phyloP scores from a whole-genome alignment of 2,329 filamentous ascomycete species.

The Fusarium sp. region DNA sequence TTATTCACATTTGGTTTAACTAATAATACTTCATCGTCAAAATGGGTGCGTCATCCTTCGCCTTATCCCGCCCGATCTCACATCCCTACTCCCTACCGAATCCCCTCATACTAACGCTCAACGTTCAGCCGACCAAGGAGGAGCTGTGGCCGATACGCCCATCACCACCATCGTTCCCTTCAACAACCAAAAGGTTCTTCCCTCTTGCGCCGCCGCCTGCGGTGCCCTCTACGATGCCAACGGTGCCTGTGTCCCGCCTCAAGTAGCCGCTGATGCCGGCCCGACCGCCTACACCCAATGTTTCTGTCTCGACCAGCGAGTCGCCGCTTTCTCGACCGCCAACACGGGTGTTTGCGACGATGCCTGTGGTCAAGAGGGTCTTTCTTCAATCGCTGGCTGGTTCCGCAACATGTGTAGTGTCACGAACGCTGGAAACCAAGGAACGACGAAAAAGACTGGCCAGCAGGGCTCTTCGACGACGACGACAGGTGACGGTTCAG shows the following conservation, averaged over 20 bases:
- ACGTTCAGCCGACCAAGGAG: conserved; percentile 25
- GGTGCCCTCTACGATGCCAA: conserved; percentile 76
- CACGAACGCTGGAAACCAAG: conserved; percentile 42
- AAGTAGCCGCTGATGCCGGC: conserved; percentile 59
- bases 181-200: conserved; percentile 60
- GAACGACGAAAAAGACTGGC: conserved; percentile 20
- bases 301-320: conserved; percentile 76
- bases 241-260: conserved; percentile 74
- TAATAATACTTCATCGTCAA: conserved; percentile 39
- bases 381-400: conserved; percentile 75
- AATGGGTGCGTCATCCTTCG: conserved; percentile 54
- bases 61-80: conserved; percentile 35
- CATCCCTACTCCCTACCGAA: conserved; percentile 1
- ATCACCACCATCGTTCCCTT: conserved; percentile 69
- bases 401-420: conserved; percentile 74
- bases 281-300: conserved; percentile 72
- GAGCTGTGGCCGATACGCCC: conserved; percentile 21
- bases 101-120: conserved; percentile 33
- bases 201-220: conserved; percentile 72
- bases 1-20: not conserved
- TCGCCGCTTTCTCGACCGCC: conserved; percentile 69
- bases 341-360: conserved; percentile 72
- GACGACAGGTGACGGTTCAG: conserved; percentile 22
- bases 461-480: conserved; percentile 36
- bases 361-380: conserved; percentile 62